Evolutionary conservation across 306 rosid genomes (phyloP).

Genomic region (Canavalia ensiformis): DNA sequence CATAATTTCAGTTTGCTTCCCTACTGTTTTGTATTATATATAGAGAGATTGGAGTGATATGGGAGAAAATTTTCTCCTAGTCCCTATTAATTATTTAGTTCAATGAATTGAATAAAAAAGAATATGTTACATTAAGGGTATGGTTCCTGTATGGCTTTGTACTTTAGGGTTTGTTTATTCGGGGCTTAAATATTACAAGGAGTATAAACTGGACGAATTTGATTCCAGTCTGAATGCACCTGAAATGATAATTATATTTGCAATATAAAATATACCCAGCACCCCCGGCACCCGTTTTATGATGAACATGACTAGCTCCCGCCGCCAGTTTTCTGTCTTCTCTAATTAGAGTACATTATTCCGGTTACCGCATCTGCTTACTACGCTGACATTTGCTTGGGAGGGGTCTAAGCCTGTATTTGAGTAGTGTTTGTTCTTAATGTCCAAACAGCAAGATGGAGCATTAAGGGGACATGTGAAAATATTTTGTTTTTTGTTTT

Average conservation of each 20-base stretch:
- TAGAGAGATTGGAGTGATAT: not conserved
- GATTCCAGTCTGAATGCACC: not conserved
- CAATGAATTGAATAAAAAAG: slow-evolving; percentile 20
- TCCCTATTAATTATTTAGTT: slow-evolving; percentile 30
- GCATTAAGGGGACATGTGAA: not conserved
- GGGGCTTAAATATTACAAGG: not conserved
- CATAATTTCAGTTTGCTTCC: slow-evolving; percentile 32
- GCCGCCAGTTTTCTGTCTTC: not conserved
- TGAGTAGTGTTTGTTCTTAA: not conserved
- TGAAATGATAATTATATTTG: not conserved
- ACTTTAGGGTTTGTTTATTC: not conserved
- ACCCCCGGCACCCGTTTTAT: not conserved
- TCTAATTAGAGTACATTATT: not conserved
- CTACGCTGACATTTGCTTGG: not conserved
- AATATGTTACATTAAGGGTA: not conserved
- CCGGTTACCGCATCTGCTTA: not conserved
- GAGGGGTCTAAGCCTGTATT: not conserved
- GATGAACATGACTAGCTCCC: not conserved
- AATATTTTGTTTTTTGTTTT: no score
- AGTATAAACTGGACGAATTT: not conserved
- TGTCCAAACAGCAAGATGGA: not conserved
- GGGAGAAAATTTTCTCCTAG: slow-evolving; percentile 12
- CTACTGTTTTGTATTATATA: slow-evolving; percentile 26
- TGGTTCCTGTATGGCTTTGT: slow-evolving; percentile 9
- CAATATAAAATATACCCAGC: not conserved